phyloP scores from a whole-genome alignment of 441 rosid species.

The Raphanus hybrid region DNA sequence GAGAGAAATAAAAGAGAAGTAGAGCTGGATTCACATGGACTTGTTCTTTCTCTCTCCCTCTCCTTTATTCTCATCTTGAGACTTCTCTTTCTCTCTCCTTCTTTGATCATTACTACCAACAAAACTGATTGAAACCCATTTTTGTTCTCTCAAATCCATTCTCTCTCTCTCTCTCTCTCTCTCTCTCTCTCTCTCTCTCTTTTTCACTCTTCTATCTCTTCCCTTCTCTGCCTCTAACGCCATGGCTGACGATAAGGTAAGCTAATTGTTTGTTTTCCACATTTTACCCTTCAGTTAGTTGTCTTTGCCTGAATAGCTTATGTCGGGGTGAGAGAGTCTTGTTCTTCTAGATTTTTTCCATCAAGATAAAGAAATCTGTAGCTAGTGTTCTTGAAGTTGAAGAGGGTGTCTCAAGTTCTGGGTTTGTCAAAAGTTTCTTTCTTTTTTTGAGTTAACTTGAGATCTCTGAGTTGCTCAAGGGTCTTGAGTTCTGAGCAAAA shows the following conservation, averaged over 20 bases:
- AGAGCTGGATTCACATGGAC: slow-evolving; percentile 83
- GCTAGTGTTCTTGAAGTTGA: slow-evolving; percentile 20
- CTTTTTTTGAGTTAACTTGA: slow-evolving; percentile 22
- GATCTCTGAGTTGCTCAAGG: slow-evolving; percentile 32
- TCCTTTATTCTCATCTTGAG: slow-evolving; percentile 19
- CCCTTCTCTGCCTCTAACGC: slow-evolving; percentile 24
- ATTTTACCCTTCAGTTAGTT: background rate
- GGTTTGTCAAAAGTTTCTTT: background rate
- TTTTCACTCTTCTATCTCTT: background rate
- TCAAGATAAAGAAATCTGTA: background rate
- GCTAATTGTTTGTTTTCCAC: slow-evolving; percentile 12
- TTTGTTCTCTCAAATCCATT: slow-evolving; percentile 34
- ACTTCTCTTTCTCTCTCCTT: slow-evolving; percentile 33
- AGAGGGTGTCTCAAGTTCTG: slow-evolving; percentile 12
- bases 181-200: slow-evolving; percentile 22
- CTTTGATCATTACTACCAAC: slow-evolving; percentile 48
- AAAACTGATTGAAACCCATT: slow-evolving; percentile 42
- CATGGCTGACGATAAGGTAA: slow-evolving; percentile 83
- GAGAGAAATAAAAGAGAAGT: slow-evolving; percentile 17
- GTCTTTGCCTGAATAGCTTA: background rate
- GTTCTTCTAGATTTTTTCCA: background rate
- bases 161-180: slow-evolving; percentile 19
- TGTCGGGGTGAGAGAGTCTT: slow-evolving; percentile 10
- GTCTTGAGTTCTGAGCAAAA: slow-evolving; percentile 10
- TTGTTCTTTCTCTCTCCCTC: slow-evolving; percentile 43